These are phyloP conservation scores for Penicillium samsonianum DNA, from an alignment of 495 filamentous ascomycete species.

Conservation along the genomic window DNA sequence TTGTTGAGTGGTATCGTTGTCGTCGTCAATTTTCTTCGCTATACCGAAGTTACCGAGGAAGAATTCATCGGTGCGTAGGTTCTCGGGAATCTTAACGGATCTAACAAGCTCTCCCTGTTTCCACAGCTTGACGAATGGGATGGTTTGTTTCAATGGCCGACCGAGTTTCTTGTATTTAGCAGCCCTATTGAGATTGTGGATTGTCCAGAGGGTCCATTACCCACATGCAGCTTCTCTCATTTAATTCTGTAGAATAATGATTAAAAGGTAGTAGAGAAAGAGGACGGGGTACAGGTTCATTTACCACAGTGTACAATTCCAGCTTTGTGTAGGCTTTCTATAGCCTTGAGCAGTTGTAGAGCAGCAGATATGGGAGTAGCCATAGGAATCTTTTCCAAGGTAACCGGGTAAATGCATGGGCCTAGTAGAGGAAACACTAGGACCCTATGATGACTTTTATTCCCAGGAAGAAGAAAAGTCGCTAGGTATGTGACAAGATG, in stretches of 20 bases:
- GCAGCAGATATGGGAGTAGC: conserved; percentile 33
- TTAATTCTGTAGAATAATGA: conserved; percentile 25
- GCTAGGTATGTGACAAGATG: conserved; percentile 26
- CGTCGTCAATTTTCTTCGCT: conserved; percentile 23
- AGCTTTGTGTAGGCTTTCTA: conserved; percentile 32
- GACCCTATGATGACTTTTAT: conserved; percentile 28
- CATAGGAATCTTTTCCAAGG: conserved; percentile 17
- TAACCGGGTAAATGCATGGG: conserved; percentile 23
- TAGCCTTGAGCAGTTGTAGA: conserved; percentile 27
- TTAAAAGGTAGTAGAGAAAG: no score
- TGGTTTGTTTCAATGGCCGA: conserved; percentile 24
- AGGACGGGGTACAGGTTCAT: no score
- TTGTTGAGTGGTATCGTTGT: conserved; percentile 10
- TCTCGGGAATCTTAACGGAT: conserved; percentile 12
- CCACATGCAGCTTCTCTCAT: conserved; percentile 26
- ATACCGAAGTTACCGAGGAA: conserved; percentile 58
- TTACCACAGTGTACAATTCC: conserved; percentile 29
- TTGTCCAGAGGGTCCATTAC: conserved; percentile 23
- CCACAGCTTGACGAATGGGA: conserved; percentile 20
- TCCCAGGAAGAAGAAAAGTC: conserved; percentile 21
- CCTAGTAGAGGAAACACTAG: conserved; percentile 33
- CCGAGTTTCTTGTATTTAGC: conserved; percentile 28
- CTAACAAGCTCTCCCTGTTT: conserved; percentile 23
- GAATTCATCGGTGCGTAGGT: conserved; percentile 41
- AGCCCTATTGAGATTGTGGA: conserved; percentile 12